Evolutionary conservation across 176 grass and related monocot genomes (phyloP), one percentile per base, ranked within the genome.

Genomic region (Musa beccarii): DNA sequence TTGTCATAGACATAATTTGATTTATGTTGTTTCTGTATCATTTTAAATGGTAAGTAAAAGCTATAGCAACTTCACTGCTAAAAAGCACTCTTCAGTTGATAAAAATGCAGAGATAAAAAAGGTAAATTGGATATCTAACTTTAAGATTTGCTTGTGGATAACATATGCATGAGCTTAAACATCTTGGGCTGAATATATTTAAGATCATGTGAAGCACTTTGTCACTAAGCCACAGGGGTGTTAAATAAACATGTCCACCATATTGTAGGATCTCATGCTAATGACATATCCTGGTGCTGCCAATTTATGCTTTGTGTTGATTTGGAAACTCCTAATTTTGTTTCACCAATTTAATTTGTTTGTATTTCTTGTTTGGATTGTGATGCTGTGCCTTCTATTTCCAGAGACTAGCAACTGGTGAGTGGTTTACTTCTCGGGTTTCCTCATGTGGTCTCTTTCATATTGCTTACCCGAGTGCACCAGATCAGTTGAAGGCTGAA

Each of bases 351-450:
- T 4, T 10, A 51, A 28, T 22, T 34, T 64, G 67, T 52, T 71
- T 78, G 53, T 9, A 21, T 77, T 9, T 52, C n/a, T 70, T 9
- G 4, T 75, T 69, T 26, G 21, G 7, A 73, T 81, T 20, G 72
- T 52, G 16, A 43, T 76, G 17, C 66, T 66, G 59, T 85, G 63
- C n/a, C 74, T 79, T 72, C 59, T 52, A 21, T 1, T 73, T 86
- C 76, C 81, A 96, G 90, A 90, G 86, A 53, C 61, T 97, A 83
- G 87, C 90, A 14, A 84, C 86, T 66, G 93, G 90, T 34, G 90
- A 97, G 76, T 97, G 93, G 93, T 97, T 97, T 76, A 90, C 93
- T 70, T 86, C 87, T 69, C 74, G 93, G 10, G 90, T 97, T 55
- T 97, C 93, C 3, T 97, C 93, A 0, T 97, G 93, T 79, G 87